Base-by-base conservation (phyloP, 148 eudicot species). In the Nepenthes mirabilis region DNA sequence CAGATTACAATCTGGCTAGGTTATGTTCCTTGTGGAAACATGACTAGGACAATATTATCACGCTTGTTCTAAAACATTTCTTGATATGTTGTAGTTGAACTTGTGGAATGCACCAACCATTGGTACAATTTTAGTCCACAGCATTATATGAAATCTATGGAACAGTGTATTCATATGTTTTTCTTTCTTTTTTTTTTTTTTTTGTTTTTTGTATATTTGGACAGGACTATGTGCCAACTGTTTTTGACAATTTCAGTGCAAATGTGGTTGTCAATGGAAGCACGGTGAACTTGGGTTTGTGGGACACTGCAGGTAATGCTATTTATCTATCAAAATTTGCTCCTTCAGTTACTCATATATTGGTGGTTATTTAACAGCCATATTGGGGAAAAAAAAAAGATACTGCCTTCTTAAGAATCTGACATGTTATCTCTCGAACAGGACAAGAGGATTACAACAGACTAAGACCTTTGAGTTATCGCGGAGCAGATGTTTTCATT, bases 371-470 rank as follows among this genome's bases (percentile, higher is more conserved):
- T 40, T 40, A 40, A 40, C 45, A 40, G 45, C 45, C 45, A 40
- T 40, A 3, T 4, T 40, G 4, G 45, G 45, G 1, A 40, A 40
- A 40, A 3, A 23, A 23, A 23, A 23, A 23, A 3, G 8, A 40
- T 40, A 4, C 45, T 40, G 45, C 32, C 14, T 23, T 7, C 10
- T 12, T 50, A 50, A 53, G 32, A 61, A 43, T 65, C 47, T 74
- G 58, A 54, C 71, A 57, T 37, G 5, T 59, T 43, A 12, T 55
- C 6, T 66, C 34, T 65, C 50, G 47, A 69, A 80, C 88, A 91
- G 97, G 95, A 69, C 97, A 91, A 80, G 97, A 91, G 78, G 97
- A 91, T 74, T 91, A 91, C 74, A 91, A 91, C 67, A 87, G 97
- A 85, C 81, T 91, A 78, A 82, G 97, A 78, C 97, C 97, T 53